Conservation (phyloP, 441 rosid species). For the Mallotus japonicus region DNA sequence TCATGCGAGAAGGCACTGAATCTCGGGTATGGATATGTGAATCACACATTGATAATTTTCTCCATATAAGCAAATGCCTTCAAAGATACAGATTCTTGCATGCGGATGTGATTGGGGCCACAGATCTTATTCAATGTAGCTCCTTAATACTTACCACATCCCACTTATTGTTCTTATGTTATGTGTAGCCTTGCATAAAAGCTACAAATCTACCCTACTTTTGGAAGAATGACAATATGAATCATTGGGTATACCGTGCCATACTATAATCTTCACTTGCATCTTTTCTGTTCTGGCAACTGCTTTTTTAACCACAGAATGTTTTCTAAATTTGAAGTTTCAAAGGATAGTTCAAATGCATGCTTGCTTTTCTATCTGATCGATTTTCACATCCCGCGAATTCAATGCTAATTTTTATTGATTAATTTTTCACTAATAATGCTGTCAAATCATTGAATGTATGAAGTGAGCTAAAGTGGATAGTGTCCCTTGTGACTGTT, state of each 20-base stretch:
- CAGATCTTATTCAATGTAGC: neutral
- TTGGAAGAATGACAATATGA: neutral
- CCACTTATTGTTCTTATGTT: neutral
- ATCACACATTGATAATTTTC: neutral
- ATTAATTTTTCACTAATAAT: neutral
- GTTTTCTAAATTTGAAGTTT: constrained; percentile 6
- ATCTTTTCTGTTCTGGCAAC: neutral
- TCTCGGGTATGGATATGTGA: neutral
- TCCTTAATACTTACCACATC: neutral
- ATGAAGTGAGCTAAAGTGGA: neutral
- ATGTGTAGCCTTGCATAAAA: neutral
- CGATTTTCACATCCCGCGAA: neutral
- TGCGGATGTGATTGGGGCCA: neutral
- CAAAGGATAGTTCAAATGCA: neutral
- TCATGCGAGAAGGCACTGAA: neutral
- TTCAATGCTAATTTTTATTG: neutral
- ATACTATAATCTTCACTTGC: neutral
- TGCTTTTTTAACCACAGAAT: neutral
- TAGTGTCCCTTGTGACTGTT: neutral
- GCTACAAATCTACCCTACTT: neutral
- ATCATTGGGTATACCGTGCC: neutral
- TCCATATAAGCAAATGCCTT: neutral
- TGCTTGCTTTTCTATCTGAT: constrained; percentile 1
- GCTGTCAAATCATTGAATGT: neutral
- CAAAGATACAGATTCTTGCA: neutral